Evolutionary conservation across 257 asterid genomes (phyloP).

Genomic region (Plectranthus barbatus): DNA sequence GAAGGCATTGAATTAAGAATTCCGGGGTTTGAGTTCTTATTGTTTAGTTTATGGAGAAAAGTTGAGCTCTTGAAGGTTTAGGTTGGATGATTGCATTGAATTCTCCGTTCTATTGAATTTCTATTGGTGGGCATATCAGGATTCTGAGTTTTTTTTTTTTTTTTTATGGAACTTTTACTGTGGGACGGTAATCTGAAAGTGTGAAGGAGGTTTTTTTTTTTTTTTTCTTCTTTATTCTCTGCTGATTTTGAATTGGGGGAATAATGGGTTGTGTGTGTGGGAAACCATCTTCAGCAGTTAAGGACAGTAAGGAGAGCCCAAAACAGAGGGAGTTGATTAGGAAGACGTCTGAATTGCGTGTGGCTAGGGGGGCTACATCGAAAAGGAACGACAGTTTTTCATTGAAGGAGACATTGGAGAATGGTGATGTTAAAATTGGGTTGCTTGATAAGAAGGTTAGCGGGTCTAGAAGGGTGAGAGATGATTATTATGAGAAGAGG

Average conservation of each 20-base stretch:
- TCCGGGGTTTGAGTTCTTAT: slow-evolving; percentile 8
- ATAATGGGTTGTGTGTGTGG: slow-evolving; percentile 80
- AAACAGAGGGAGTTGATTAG: slow-evolving; percentile 48
- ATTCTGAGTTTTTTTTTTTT: slow-evolving; percentile 6
- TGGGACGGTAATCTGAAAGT: slow-evolving; percentile 22
- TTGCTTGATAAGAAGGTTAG: slow-evolving; percentile 48
- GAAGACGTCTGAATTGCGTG: slow-evolving; percentile 43
- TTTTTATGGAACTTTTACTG: slow-evolving; percentile 6
- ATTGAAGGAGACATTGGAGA: slow-evolving; percentile 34
- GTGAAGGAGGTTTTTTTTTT: slow-evolving; percentile 15
- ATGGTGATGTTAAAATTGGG: slow-evolving; percentile 39
- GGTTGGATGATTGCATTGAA: slow-evolving; percentile 15
- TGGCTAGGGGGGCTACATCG: slow-evolving; percentile 38
- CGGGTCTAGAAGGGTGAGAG: slow-evolving; percentile 68
- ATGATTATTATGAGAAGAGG: slow-evolving; percentile 48
- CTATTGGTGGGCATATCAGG: slow-evolving; percentile 10
- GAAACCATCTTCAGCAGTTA: slow-evolving; percentile 51
- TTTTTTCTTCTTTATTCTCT: neutral
- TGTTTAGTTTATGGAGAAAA: neutral
- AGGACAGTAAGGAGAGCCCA: slow-evolving; percentile 47
- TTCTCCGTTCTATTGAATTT: neutral
- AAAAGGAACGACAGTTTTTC: slow-evolving; percentile 55
- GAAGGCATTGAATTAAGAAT: slow-evolving; percentile 7
- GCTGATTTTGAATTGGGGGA: slow-evolving; percentile 20
- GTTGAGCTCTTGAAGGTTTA: slow-evolving; percentile 16